Conservation (phyloP, 2,329 filamentous ascomycete genomes). For the Bipolaris cookei region DNA sequence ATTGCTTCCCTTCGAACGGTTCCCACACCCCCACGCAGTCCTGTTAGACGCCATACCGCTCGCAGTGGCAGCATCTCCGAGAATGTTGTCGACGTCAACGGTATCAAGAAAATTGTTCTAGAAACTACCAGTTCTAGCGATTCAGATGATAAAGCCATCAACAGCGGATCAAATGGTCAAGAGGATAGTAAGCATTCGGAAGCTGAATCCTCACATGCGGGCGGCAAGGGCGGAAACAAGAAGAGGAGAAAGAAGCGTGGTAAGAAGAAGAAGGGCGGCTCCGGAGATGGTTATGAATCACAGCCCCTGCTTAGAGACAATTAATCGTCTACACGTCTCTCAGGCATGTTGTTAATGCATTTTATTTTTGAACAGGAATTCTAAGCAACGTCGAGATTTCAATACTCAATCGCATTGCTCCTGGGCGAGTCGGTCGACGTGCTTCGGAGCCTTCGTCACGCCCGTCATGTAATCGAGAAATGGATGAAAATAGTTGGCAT, state of each 20-base stretch:
- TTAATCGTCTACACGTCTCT: background rate
- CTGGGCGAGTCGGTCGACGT: slow-evolving; percentile 3
- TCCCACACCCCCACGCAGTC: slow-evolving; percentile 31
- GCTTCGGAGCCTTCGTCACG: slow-evolving; percentile 1
- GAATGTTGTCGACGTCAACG: slow-evolving; percentile 75
- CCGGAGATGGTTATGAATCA: slow-evolving; percentile 36
- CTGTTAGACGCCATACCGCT: slow-evolving; percentile 57
- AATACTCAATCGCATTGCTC: slow-evolving; percentile 2
- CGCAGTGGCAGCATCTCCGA: slow-evolving; percentile 80
- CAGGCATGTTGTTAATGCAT: slow-evolving; percentile 3
- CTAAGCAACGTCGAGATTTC: slow-evolving; percentile 6
- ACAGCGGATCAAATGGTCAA: slow-evolving; percentile 29
- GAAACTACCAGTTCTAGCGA: slow-evolving; percentile 68
- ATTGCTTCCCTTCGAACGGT: slow-evolving; percentile 42
- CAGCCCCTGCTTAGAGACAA: slow-evolving; percentile 40
- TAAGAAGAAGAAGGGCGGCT: slow-evolving; percentile 47
- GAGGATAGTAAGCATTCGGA: slow-evolving; percentile 32
- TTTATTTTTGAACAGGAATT: slow-evolving; percentile 1
- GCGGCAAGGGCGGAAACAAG: slow-evolving; percentile 34
- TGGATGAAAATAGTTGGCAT: slow-evolving; percentile 7
- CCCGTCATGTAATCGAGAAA: background rate
- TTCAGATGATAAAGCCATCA: slow-evolving; percentile 34
- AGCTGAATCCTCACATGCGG: slow-evolving; percentile 28
- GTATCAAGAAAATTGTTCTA: slow-evolving; percentile 76
- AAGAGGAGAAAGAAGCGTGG: slow-evolving; percentile 48